Base-by-base conservation (phyloP, 1,284 basidiomycete genomes). In the Ceratobasidium theobromae region DNA sequence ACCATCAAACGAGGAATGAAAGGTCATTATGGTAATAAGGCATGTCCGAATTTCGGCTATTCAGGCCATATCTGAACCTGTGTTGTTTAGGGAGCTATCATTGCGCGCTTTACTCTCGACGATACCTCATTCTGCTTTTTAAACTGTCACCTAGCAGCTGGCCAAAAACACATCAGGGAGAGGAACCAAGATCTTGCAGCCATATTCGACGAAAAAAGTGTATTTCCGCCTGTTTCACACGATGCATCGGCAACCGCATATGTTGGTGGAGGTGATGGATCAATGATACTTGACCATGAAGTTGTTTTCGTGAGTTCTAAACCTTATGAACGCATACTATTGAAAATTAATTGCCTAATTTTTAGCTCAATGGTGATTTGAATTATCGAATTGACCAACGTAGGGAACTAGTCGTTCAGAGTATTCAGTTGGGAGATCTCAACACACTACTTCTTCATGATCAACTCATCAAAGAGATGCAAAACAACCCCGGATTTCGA, bases 61-160 rank as follows among this genome's bases (percentile, higher is more conserved):
- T 14, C 43, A 60, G 21, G 6, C 21, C 27, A 66, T 27, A 67
- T 45, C 27, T 41, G 16, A 43, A 16, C 62, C 53, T 53, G 9
- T 2, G 18, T 65, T 48, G 55, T 68, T 12, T 71, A 93, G 88
- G 96, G 96, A 14, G 95, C 90, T 0, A 95, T 98, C 67, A 84
- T 97, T 16, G 83, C 92, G 1, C 85, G 96, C n/a, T 84, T 98
- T 68, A 85, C 94, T 8, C 79, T 98, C 38, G 92, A 95, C 70
- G 93, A 98, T 77, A 89, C 93, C 1, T 95, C 92, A 0, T 76
- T 98, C 27, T 98, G 94, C 74, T 90, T 98, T 73, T 86, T 98
- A 78, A 99, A 99, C 77, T 93, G 93, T 71, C 96, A 99, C 79
- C 81, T 99, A 55, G 96, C 95, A 3, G 95, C 96, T 1, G 95